Conservation (phyloP, 257 asterid species). For the Rehmannia glutinosa region DNA sequence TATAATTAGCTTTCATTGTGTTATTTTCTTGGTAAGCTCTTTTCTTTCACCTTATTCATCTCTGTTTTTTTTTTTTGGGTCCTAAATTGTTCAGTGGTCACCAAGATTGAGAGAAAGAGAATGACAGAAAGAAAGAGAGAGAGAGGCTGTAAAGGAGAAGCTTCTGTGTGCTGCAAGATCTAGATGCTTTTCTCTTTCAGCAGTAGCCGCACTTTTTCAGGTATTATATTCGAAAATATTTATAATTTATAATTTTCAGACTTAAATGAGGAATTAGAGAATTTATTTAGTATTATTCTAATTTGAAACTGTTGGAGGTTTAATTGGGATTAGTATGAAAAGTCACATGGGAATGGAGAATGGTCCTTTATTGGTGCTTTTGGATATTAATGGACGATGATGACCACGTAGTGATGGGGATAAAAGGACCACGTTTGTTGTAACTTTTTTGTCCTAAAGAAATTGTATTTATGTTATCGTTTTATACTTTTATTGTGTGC, state of each 20-base stretch:
- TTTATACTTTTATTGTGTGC: constrained; percentile 15
- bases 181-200: constrained; percentile 30
- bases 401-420: constrained; percentile 34
- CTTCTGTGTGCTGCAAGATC: constrained; percentile 67
- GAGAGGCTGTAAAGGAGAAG: constrained; percentile 46
- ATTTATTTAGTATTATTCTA: too few species aligned
- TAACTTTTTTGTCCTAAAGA: constrained; percentile 17
- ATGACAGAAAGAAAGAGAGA: background rate
- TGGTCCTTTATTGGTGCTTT: constrained; percentile 29
- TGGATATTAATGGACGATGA: constrained; percentile 31
- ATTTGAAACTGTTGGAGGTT: too few species aligned
- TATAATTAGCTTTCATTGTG: constrained; percentile 43
- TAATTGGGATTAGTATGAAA: background rate
- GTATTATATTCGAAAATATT: background rate
- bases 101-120: background rate
- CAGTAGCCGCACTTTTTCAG: constrained; percentile 43
- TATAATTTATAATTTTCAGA: background rate
- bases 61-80: constrained; percentile 21
- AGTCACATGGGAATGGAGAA: constrained; percentile 29
- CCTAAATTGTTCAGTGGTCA: constrained; percentile 20
- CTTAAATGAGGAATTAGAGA: too few species aligned
- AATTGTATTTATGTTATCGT: constrained; percentile 4
- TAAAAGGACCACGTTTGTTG: constrained; percentile 39
- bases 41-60: constrained; percentile 50
- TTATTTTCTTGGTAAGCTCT: constrained; percentile 23